Evolutionary conservation across 2,329 filamentous ascomycete species (phyloP).

Genomic region (Tolypocladium inflatum): DNA sequence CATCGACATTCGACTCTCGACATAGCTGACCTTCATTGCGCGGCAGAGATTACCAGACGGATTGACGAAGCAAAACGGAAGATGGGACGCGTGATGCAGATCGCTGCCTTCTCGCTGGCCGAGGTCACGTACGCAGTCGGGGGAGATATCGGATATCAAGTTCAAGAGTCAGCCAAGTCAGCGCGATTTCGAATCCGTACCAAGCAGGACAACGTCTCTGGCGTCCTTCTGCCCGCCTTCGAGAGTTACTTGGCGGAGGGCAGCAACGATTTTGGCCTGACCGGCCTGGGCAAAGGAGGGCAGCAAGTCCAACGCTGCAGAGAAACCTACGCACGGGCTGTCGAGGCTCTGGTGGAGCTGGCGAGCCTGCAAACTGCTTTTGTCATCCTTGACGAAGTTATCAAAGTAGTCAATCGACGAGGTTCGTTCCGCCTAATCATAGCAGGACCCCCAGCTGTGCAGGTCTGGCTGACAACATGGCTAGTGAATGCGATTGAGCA

Average conservation of each 20-base stretch:
- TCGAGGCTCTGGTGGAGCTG: slow-evolving; percentile 90
- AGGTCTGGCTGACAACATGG: slow-evolving; percentile 4
- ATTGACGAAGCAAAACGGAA: slow-evolving; percentile 99
- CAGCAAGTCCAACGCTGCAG: slow-evolving; percentile 93
- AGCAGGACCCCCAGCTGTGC: slow-evolving; percentile 7
- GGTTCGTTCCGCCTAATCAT: slow-evolving; percentile 36
- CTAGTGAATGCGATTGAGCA: slow-evolving; percentile 90
- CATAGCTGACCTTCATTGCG: slow-evolving; percentile 2
- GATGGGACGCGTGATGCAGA: slow-evolving; percentile 99
- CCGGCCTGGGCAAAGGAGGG: slow-evolving; percentile 89
- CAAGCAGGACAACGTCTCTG: slow-evolving; percentile 97
- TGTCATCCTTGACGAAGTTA: slow-evolving; percentile 95
- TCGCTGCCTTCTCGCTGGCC: slow-evolving; percentile 92
- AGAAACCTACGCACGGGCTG: slow-evolving; percentile 91
- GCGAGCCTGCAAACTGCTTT: slow-evolving; percentile 96
- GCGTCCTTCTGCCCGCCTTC: slow-evolving; percentile 87
- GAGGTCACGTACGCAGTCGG: slow-evolving; percentile 97
- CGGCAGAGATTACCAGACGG: slow-evolving; percentile 79
- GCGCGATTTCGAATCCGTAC: slow-evolving; percentile 89
- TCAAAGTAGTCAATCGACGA: slow-evolving; percentile 97
- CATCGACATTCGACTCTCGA: neutral
- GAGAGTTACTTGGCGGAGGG: slow-evolving; percentile 85
- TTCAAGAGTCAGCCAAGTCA: slow-evolving; percentile 89
- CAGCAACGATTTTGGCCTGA: slow-evolving; percentile 92
- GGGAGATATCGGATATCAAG: slow-evolving; percentile 91